Evolutionary conservation across 805 yeast genomes (phyloP), one percentile per base, ranked within the genome.

Genomic region (Metschnikowia similis): DNA sequence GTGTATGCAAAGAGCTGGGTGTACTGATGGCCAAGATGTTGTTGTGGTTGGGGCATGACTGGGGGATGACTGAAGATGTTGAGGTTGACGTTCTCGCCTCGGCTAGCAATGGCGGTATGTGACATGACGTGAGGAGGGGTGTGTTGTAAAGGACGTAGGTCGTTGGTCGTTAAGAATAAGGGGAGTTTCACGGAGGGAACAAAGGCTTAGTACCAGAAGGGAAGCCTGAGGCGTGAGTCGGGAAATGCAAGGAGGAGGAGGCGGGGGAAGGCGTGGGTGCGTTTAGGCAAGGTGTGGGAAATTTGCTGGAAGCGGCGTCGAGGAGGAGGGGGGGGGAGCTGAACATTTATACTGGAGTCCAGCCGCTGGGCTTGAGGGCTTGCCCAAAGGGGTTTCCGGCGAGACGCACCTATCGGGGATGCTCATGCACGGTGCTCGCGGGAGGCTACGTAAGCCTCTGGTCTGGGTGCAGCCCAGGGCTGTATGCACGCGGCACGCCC

Each of bases 31-130:
- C 39, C 43, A 10, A 17, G 43, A 38, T 16, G 26, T 7, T 17
- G 45, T 26, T 41, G 36, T 28, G 29, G 13, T 11, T 46, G 35
- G 9, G 38, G 44, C 17, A 47, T 47, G 36, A 52, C 49, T 2
- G 51, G 51, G 2, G 52, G 55, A 29, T 55, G 55, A 29, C 54
- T 45, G 48, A 56, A 48, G 31, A 53, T 45, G 42, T 52, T 53
- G 35, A 56, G 56, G 36, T 49, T 54, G 34, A 56, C 44, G 48
- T 47, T 52, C 6, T 44, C 38, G 31, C 50, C 55, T 14, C 53
- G 45, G 30, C 53, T 51, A 27, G 61, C 57, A 11, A 59, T 54
- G 39, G 59, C 57, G 13, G 59, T 51, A 44, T 46, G 50, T 1
- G 61, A 56, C 61, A 57, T 41, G 17, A 4, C 21, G 11, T 28